phyloP scores from a whole-genome alignment of 1,284 basidiomycete species.

The Melampsora larici-populina region DNA sequence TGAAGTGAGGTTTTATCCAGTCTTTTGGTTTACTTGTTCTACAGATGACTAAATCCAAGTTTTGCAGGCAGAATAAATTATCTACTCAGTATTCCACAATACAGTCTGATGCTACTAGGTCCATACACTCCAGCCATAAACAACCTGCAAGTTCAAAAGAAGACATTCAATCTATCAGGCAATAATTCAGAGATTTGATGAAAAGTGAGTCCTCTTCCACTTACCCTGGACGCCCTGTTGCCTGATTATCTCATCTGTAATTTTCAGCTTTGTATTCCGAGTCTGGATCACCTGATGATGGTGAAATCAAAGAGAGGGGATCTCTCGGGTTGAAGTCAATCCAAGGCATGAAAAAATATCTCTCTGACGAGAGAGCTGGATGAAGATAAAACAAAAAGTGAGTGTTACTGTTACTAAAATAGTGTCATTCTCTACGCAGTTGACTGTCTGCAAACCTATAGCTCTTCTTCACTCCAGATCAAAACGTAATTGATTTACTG shows the following conservation, averaged over 20 bases:
- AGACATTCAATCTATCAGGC: conserved; percentile 16
- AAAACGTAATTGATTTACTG: conserved; percentile 34
- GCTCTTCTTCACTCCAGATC: conserved; percentile 10
- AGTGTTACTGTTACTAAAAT: background rate
- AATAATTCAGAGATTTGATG: conserved; percentile 23
- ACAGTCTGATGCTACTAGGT: background rate
- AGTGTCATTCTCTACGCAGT: background rate
- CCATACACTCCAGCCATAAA: background rate
- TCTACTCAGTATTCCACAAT: background rate
- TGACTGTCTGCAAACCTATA: background rate
- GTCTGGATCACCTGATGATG: background rate
- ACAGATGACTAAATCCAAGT: background rate
- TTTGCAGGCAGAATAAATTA: background rate
- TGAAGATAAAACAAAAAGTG: conserved; percentile 31
- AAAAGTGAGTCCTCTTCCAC: conserved; percentile 9
- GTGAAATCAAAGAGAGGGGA: conserved; percentile 5
- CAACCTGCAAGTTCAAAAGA: background rate
- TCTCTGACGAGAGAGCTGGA: conserved; percentile 20
- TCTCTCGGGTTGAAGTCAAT: background rate
- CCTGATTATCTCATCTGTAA: background rate
- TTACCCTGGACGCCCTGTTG: background rate
- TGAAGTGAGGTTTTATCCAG: background rate
- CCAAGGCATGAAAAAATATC: conserved; percentile 8
- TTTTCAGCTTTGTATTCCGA: background rate
- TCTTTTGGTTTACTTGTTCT: background rate